Conservation (phyloP, 2,329 filamentous ascomycete species). For the Beauveria asiatica region DNA sequence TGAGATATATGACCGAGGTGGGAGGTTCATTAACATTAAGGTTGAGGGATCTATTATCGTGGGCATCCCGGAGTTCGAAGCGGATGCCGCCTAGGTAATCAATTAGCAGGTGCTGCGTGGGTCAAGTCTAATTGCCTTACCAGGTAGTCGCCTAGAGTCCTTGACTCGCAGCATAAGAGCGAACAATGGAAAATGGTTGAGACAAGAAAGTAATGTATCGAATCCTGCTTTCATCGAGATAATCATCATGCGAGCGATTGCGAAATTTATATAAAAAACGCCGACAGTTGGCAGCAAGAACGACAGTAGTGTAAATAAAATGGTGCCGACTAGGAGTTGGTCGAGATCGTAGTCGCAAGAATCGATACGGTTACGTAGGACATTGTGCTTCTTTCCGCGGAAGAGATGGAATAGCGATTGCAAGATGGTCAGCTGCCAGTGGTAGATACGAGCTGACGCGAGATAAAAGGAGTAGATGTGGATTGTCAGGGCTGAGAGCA, state of each 20-base stretch:
- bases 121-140: slow-evolving; percentile 32
- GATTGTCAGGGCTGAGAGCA: slow-evolving; percentile 81
- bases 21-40: slow-evolving; percentile 41
- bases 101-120: slow-evolving; percentile 1
- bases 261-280: slow-evolving; percentile 96
- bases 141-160: slow-evolving; percentile 81
- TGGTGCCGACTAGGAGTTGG: slow-evolving; percentile 90
- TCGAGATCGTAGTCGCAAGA: slow-evolving; percentile 98
- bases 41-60: slow-evolving; percentile 36
- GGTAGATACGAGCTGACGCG: slow-evolving; percentile 90
- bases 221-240: slow-evolving; percentile 86
- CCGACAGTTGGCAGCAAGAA: slow-evolving; percentile 91
- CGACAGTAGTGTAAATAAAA: slow-evolving; percentile 89
- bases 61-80: slow-evolving; percentile 79
- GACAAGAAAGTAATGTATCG: slow-evolving; percentile 82
- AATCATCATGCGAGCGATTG: slow-evolving; percentile 86
- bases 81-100: slow-evolving; percentile 53
- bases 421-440: slow-evolving; percentile 97
- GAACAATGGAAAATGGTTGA: slow-evolving; percentile 97
- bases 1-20: slow-evolving; percentile 78
- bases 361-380: slow-evolving; percentile 93
- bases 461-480: slow-evolving; percentile 99
- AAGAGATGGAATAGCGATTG: slow-evolving; percentile 98
- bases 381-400: slow-evolving; percentile 94
- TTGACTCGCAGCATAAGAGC: slow-evolving; percentile 94